These are phyloP conservation scores for Fulvia fulva DNA, from an alignment of 2,329 filamentous ascomycete genomes.

Conservation along the genomic window DNA sequence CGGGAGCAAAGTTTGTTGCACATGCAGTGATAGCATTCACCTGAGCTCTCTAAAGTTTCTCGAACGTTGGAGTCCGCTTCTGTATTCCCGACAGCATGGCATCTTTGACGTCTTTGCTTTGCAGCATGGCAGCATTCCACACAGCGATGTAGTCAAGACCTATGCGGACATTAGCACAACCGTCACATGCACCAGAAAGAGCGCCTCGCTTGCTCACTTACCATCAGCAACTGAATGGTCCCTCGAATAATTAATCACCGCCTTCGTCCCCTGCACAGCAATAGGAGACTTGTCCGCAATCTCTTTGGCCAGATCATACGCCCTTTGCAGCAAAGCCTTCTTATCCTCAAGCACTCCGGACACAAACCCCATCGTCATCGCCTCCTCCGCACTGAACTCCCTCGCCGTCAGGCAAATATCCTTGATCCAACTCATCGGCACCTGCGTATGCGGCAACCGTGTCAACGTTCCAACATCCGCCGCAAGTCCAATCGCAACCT, in stretches of 20 bases:
- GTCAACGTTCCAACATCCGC: slow-evolving; percentile 76
- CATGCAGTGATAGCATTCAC: not conserved
- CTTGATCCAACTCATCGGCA: slow-evolving; percentile 71
- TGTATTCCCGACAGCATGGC: slow-evolving; percentile 20
- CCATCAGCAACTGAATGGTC: slow-evolving; percentile 70
- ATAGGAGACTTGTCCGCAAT: slow-evolving; percentile 85
- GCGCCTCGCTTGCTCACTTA: slow-evolving; percentile 33
- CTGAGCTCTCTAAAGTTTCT: slow-evolving; percentile 16
- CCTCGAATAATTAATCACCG: slow-evolving; percentile 74
- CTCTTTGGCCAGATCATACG: slow-evolving; percentile 58
- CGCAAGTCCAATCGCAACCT: slow-evolving; percentile 76
- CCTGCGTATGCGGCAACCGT: slow-evolving; percentile 70
- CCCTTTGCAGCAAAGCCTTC: slow-evolving; percentile 56
- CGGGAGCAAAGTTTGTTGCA: not conserved
- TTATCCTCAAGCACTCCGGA: slow-evolving; percentile 61
- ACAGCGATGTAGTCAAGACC: slow-evolving; percentile 23
- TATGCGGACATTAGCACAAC: not conserved
- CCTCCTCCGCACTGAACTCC: slow-evolving; percentile 65
- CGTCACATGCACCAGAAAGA: slow-evolving; percentile 55
- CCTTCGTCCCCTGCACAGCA: slow-evolving; percentile 82
- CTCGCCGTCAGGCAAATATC: slow-evolving; percentile 71
- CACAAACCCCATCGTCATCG: slow-evolving; percentile 65
- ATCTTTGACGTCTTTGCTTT: slow-evolving; percentile 23
- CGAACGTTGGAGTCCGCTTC: slow-evolving; percentile 24
- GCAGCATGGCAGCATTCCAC: slow-evolving; percentile 26